Percentiles rank a stretch among this genome's conserved stretches.
Evolutionary conservation across 2,329 filamentous ascomycete species (phyloP).

Genomic region (Apiospora aurea): DNA sequence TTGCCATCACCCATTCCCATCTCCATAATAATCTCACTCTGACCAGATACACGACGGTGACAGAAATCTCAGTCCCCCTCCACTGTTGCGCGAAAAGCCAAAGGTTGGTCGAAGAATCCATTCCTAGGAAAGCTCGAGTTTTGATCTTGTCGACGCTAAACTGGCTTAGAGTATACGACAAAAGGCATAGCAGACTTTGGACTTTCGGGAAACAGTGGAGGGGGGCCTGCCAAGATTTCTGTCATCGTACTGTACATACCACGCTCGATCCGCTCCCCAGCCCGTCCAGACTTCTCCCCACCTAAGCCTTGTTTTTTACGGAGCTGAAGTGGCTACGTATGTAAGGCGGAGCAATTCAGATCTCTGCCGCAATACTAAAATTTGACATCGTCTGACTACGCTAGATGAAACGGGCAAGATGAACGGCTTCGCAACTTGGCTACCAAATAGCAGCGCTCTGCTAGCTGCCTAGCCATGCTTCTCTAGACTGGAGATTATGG

Average conservation of each 20-base stretch:
- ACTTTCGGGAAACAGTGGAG: no score
- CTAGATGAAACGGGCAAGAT: slow-evolving; percentile 3
- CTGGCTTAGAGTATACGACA: no score
- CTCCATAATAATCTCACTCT: background rate
- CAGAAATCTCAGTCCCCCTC: no score
- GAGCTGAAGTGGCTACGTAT: background rate
- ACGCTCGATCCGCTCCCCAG: background rate
- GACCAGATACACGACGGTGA: background rate
- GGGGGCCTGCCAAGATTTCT: no score
- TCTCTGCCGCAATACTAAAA: background rate
- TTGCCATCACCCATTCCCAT: background rate
- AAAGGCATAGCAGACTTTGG: no score
- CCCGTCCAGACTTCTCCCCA: background rate
- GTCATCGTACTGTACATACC: no score
- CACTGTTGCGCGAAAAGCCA: no score
- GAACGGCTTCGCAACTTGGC: background rate
- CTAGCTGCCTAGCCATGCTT: background rate
- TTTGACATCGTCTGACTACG: background rate
- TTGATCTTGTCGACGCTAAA: no score
- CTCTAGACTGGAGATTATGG: background rate
- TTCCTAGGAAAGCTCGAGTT: no score
- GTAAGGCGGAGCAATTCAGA: background rate
- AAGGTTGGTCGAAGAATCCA: no score
- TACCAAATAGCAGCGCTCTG: background rate
- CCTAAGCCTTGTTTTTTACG: background rate